phyloP scores from a whole-genome alignment of 202 grass and related monocot species.

The Panicum virgatum region DNA sequence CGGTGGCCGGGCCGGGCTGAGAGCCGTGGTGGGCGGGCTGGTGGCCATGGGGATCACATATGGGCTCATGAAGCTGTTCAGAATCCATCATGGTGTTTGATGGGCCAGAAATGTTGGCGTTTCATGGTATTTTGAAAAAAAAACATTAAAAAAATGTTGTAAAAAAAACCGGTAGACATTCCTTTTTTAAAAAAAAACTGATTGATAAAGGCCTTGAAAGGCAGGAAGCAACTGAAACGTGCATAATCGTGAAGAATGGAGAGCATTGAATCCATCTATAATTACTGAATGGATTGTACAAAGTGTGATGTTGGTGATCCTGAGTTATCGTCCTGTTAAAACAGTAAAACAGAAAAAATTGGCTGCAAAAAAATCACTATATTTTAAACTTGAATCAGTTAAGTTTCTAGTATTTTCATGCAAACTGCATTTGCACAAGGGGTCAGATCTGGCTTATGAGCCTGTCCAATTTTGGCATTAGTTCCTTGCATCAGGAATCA shows the following conservation, averaged over 20 bases:
- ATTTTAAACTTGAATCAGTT: neutral
- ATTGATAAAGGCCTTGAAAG: neutral
- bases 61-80: slow-evolving; percentile 64
- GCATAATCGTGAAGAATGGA: neutral
- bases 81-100: slow-evolving; percentile 36
- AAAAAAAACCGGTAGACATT: neutral
- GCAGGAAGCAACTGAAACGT: neutral
- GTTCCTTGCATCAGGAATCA: neutral
- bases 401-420: neutral
- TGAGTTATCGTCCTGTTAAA: neutral
- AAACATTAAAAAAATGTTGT: neutral
- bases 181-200: neutral
- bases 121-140: too few species aligned
- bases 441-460: neutral
- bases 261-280: too few species aligned
- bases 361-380: neutral
- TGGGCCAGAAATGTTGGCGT: neutral
- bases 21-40: slow-evolving; percentile 55
- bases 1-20: slow-evolving; percentile 34
- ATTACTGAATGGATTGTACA: neutral
- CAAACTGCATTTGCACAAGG: neutral
- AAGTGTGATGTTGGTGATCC: neutral
- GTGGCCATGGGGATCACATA: slow-evolving; percentile 65
- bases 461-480: neutral
- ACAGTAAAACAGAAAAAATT: neutral